Percentiles rank a stretch among this genome's conserved stretches.
phyloP scores from a whole-genome alignment of 2,329 filamentous ascomycete species.

The Clarireedia sp. region DNA sequence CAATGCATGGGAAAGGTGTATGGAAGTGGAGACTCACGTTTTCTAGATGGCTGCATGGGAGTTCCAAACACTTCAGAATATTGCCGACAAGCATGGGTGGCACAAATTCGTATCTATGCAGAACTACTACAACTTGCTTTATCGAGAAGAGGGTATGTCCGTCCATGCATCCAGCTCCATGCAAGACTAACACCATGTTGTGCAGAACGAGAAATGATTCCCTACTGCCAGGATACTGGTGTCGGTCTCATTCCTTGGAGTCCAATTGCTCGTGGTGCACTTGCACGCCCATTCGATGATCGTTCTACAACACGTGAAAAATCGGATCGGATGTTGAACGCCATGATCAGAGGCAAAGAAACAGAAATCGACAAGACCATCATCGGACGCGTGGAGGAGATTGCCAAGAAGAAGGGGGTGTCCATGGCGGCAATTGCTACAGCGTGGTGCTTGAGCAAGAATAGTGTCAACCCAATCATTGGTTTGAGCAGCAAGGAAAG shows the following conservation, averaged over 20 bases:
- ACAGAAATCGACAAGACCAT: constrained; percentile 26
- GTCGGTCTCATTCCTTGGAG: constrained; percentile 34
- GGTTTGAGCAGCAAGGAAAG: constrained; percentile 44
- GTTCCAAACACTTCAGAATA: constrained; percentile 46
- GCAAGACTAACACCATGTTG: background rate
- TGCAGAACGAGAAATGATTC: constrained; percentile 33
- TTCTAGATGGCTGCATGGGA: constrained; percentile 43
- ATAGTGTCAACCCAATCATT: constrained; percentile 44
- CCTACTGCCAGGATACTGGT: constrained; percentile 29
- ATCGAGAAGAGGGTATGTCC: constrained; percentile 45
- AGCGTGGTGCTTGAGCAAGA: constrained; percentile 45
- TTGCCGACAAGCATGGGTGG: constrained; percentile 50
- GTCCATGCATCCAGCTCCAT: constrained; percentile 17
- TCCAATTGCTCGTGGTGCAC: constrained; percentile 31
- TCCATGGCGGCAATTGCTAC: constrained; percentile 53
- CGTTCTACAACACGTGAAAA: constrained; percentile 20
- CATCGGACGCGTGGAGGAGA: constrained; percentile 42
- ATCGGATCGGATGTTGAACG: constrained; percentile 16
- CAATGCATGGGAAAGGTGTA: constrained; percentile 11
- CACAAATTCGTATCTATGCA: constrained; percentile 56
- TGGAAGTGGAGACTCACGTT: constrained; percentile 5
- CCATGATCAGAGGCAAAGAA: constrained; percentile 16
- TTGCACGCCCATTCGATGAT: constrained; percentile 25
- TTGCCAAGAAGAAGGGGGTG: constrained; percentile 47
- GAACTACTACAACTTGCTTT: constrained; percentile 49